These are phyloP conservation scores for Lipomyces starkeyi DNA, from an alignment of 805 yeast genomes.

Conservation along the genomic window DNA sequence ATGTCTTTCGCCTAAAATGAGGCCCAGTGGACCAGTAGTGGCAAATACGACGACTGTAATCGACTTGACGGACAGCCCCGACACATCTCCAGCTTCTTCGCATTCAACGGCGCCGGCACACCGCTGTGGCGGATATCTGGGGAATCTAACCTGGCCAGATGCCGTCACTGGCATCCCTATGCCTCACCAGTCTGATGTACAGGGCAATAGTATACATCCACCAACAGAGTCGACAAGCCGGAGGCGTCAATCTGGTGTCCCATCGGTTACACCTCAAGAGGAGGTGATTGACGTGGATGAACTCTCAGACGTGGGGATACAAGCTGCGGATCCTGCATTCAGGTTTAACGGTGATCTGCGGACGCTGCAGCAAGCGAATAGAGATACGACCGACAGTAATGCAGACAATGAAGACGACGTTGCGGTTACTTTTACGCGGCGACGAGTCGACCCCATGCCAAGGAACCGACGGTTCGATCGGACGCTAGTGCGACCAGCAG, in stretches of 20 bases:
- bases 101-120: background rate
- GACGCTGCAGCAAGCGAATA: background rate
- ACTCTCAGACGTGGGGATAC: slow-evolving; percentile 12
- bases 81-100: background rate
- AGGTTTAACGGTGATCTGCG: background rate
- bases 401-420: background rate
- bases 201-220: background rate
- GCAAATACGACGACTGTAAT: background rate
- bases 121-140: background rate
- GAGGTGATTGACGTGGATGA: slow-evolving; percentile 29
- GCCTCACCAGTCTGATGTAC: background rate
- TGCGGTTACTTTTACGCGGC: background rate
- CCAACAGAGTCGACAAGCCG: background rate
- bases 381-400: background rate
- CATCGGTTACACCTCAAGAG: background rate
- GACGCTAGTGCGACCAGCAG: background rate
- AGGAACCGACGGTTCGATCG: background rate
- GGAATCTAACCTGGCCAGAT: background rate
- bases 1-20: background rate
- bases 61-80: background rate
- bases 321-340: background rate
- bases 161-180: background rate
- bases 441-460: background rate
- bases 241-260: background rate
- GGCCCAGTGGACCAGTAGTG: background rate